phyloP scores from a whole-genome alignment of 768 basidiomycete species.

The Tephrocybe sp. region DNA sequence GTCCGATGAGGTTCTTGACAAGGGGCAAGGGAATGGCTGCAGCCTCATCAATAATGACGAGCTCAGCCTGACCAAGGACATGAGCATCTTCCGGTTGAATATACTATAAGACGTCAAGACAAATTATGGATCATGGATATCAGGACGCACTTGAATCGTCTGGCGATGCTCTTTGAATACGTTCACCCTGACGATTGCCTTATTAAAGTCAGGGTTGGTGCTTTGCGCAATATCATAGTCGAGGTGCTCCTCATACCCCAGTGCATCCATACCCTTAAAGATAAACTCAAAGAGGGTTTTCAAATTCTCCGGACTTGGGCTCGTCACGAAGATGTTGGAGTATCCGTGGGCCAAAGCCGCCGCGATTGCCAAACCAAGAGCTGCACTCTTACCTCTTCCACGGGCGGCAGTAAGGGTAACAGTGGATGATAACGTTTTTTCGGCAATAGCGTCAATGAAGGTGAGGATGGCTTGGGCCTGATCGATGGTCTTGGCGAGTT shows the following conservation, averaged over 20 bases:
- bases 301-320: conserved; percentile 95
- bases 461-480: conserved; percentile 94
- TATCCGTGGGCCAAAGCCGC: conserved; percentile 93
- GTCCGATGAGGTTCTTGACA: conserved; percentile 91
- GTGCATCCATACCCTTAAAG: conserved; percentile 92
- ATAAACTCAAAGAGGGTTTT: conserved; percentile 98
- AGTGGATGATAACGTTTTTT: conserved; percentile 92
- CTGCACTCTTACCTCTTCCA: conserved; percentile 96
- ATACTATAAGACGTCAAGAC: conserved; percentile 55
- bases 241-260: conserved; percentile 96
- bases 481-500: conserved; percentile 88
- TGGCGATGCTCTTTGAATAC: conserved; percentile 92
- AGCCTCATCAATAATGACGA: conserved; percentile 97
- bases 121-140: background rate
- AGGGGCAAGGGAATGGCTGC: conserved; percentile 97
- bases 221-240: conserved; percentile 97
- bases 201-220: conserved; percentile 92
- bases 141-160: conserved; percentile 85
- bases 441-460: conserved; percentile 90
- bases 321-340: conserved; percentile 97
- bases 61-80: conserved; percentile 95
- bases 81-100: conserved; percentile 98
- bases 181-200: conserved; percentile 94
- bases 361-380: conserved; percentile 92
- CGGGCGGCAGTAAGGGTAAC: conserved; percentile 93